Base-by-base conservation (phyloP, 345 rosid genomes). In the Turnera subulata region DNA sequence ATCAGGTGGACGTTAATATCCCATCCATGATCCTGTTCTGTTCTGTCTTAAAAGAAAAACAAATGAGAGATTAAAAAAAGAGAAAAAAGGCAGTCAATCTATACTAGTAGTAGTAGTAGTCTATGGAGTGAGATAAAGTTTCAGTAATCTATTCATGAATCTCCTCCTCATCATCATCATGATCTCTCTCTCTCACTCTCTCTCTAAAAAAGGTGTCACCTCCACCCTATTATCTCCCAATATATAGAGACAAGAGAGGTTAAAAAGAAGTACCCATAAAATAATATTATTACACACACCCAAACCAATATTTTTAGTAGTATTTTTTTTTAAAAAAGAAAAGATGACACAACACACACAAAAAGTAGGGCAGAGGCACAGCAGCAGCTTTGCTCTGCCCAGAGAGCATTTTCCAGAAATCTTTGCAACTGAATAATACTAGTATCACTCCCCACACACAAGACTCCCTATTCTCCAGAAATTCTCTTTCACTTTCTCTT, bases 391-490 rank as follows among this genome's bases (percentile, higher is more conserved):
- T 53, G 50, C 58, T 49, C 61, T 72, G 80, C 56, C 69, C 70
- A 65, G 53, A 71, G 65, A 76, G 79, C 73, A 68, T 64, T 73
- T 67, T 71, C 56, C 75, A 80, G 81, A 81, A 78, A 66, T 73
- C 74, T 69, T 76, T 76, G 81, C 75, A 65, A 45, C 61, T 54
- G 14, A n/a, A n/a, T n/a, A n/a, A 37, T 43, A 32, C 40, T 58
- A 39, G 39, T 16, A 18, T n/a, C n/a, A n/a, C n/a, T n/a, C n/a
- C n/a, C n/a, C 15, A 16, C 6, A 21, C 40, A 14, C 1, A 15
- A 22, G 43, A 2, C 46, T 64, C 72, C 43, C 76, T 35, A 46
- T 23, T 51, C 67, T 58, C 71, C 64, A 53, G 11, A 64, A 68
- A 55, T 55, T 65, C 66, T 69, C 46, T 59, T 47, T 26, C 49